Percentiles rank a stretch among this genome's conserved stretches.
phyloP scores from a whole-genome alignment of 176 grass and related monocot genomes.

The Avena atlantica region DNA sequence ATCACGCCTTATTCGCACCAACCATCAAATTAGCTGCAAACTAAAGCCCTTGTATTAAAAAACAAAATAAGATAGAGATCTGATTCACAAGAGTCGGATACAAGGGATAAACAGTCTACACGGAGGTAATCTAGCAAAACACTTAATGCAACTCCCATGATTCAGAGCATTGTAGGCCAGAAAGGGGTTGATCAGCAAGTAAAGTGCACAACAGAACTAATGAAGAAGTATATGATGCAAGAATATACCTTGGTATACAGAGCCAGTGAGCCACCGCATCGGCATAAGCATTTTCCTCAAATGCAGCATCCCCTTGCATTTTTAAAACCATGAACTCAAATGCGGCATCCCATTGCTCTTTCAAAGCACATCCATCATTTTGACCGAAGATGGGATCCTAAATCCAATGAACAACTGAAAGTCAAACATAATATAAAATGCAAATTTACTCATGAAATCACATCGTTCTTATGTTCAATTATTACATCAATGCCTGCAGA shows the following conservation, averaged over 20 bases:
- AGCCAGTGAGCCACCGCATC: slow-evolving; percentile 15
- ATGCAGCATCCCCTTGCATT: slow-evolving; percentile 15
- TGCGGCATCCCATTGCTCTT: not conserved
- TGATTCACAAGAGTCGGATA: not conserved
- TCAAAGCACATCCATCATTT: slow-evolving; percentile 12
- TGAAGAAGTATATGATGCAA: slow-evolving; percentile 5
- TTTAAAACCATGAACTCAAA: not conserved
- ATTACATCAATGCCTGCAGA: slow-evolving; percentile 18
- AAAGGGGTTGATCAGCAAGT: not conserved
- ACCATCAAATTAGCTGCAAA: not conserved
- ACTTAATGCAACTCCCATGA: not conserved
- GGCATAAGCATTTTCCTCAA: slow-evolving; percentile 5
- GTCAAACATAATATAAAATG: slow-evolving; percentile 4
- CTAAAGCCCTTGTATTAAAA: not conserved
- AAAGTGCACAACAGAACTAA: not conserved
- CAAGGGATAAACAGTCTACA: not conserved
- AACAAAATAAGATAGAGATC: not conserved
- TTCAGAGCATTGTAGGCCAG: not conserved
- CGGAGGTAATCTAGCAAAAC: not conserved
- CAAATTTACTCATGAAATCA: not conserved
- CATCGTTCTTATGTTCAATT: slow-evolving; percentile 5
- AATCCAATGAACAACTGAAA: not conserved
- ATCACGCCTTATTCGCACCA: not conserved
- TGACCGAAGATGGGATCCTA: not conserved
- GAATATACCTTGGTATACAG: slow-evolving; percentile 32